Conservation (phyloP, 2,329 filamentous ascomycete species). For the Cadophora sp. region DNA sequence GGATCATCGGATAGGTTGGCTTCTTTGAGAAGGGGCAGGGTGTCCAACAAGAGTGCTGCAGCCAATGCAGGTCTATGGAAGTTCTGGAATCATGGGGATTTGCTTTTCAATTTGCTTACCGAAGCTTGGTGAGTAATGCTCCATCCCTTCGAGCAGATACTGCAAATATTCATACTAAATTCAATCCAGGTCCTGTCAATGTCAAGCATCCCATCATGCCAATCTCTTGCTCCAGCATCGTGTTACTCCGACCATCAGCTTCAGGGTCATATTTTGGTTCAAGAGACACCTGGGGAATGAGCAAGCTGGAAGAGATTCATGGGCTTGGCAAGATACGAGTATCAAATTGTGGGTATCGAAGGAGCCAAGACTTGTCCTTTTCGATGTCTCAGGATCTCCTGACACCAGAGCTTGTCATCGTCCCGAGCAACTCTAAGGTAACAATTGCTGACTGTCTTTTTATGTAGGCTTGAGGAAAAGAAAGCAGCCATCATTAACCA, state of each 20-base stretch:
- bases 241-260: conserved; percentile 20
- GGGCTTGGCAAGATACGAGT: conserved; percentile 27
- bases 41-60: conserved; percentile 2
- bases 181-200: conserved; percentile 23
- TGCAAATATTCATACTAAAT: neutral
- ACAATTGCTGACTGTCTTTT: neutral
- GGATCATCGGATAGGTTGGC: conserved; percentile 27
- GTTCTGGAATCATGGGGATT: conserved; percentile 28
- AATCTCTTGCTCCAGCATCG: conserved; percentile 28
- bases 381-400: neutral
- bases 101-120: conserved; percentile 22
- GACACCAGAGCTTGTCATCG: neutral
- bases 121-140: conserved; percentile 20
- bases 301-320: conserved; percentile 4
- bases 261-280: conserved; percentile 28
- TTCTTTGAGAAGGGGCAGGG: conserved; percentile 13
- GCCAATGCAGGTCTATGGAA: conserved; percentile 24
- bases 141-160: neutral
- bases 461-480: conserved; percentile 13
- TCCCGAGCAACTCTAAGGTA: neutral
- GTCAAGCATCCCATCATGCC: conserved; percentile 27
- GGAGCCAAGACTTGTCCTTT: neutral
- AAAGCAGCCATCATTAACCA: neutral
- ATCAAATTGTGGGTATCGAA: conserved; percentile 12
- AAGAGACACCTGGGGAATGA: conserved; percentile 13